These are phyloP conservation scores for Helianthus annuus DNA, from an alignment of 129 eudicot genomes.

Conservation along the genomic window HanXRQr2.0-SUNRISE NC_035444.2:13628321-13628820, in stretches of 20 bases:
- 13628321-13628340: conserved; percentile 66
- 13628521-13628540: conserved; percentile 65
- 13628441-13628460: conserved; percentile 90
- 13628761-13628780: conserved; percentile 62
- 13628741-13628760: conserved; percentile 56
- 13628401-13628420: conserved; percentile 84
- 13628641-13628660: conserved; percentile 53
- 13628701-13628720: conserved; percentile 61
- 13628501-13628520: conserved; percentile 77
- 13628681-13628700: conserved; percentile 61
- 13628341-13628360: conserved; percentile 76
- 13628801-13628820: conserved; percentile 55
- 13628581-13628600: conserved; percentile 58
- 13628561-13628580: conserved; percentile 58
- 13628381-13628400: conserved; percentile 68
- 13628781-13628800: conserved; percentile 58
- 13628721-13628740: conserved; percentile 70
- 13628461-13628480: conserved; percentile 92
- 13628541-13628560: conserved; percentile 77
- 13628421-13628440: conserved; percentile 88
- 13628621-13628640: conserved; percentile 50
- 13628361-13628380: conserved; percentile 53
- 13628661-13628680: conserved; percentile 67
- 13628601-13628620: conserved; percentile 51
- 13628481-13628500: conserved; percentile 74